Evolutionary conservation across 495 filamentous ascomycete genomes (phyloP).

Genomic region (Glonium stellatum): DNA sequence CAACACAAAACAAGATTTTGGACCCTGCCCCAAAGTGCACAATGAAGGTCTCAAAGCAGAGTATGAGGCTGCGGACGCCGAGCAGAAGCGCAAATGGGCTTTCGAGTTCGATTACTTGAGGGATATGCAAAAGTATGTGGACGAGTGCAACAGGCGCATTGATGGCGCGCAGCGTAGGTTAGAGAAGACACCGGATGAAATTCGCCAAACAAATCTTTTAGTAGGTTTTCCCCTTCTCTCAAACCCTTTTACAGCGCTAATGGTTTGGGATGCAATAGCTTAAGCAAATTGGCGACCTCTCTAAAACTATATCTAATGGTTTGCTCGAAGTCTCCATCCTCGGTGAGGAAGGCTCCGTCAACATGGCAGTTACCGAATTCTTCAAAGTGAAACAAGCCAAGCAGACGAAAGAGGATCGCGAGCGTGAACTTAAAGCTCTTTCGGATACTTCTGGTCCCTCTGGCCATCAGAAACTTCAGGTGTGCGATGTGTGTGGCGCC

Average conservation of each 20-base stretch:
- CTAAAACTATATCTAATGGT: conserved; percentile 70
- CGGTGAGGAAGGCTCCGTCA: conserved; percentile 73
- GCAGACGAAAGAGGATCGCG: conserved; percentile 73
- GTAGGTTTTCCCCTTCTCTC: conserved; percentile 34
- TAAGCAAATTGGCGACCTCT: conserved; percentile 79
- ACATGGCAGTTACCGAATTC: conserved; percentile 74
- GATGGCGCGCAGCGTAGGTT: conserved; percentile 80
- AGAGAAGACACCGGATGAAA: conserved; percentile 98
- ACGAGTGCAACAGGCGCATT: conserved; percentile 92
- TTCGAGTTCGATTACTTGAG: conserved; percentile 96
- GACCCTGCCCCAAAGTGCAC: conserved; percentile 84
- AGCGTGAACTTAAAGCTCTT: conserved; percentile 85
- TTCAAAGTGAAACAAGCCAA: conserved; percentile 75
- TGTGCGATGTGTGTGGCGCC: conserved; percentile 95
- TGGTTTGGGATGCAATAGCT: conserved; percentile 37
- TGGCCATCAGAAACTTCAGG: conserved; percentile 95
- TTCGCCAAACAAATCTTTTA: conserved; percentile 87
- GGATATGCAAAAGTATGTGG: conserved; percentile 91
- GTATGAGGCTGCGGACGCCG: conserved; percentile 61
- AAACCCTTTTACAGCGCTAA: conserved; percentile 5
- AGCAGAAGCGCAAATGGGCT: conserved; percentile 70
- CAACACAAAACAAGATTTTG: conserved; percentile 97
- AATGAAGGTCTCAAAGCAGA: conserved; percentile 80
- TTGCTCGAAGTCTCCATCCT: conserved; percentile 80
- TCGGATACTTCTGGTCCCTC: conserved; percentile 84